Evolutionary conservation across 148 eudicot genomes (phyloP), one percentile per base, ranked within the genome.

Genomic region (Oxyria digyna): DNA sequence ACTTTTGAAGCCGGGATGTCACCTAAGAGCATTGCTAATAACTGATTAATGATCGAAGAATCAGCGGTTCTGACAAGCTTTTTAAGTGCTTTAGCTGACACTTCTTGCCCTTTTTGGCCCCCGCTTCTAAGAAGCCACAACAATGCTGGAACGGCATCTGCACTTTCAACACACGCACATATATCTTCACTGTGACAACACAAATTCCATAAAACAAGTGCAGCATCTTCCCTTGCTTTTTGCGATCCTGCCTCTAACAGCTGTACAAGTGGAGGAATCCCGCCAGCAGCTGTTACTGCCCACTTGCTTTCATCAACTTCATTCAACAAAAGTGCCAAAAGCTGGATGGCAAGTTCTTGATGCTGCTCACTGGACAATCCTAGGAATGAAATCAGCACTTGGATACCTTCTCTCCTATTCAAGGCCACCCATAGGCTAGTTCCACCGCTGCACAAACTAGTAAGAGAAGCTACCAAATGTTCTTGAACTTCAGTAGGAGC

Each of bases 271-370:
- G 93, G 97, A 40, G 97, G 97, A 71, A 91, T 91, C 42, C 97
- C 97, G 41, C 97, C 94, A 33, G 97, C 91, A 0, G 97, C 97
- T 62, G 97, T 91, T 54, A 87, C 85, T 32, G 97, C 94, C 97
- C 97, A 91, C 74, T 87, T 91, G 81, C 94, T 91, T 63, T 91
- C 97, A 74, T 85, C 91, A 72, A 82, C 83, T 76, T 85, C 87
- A 70, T 86, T 82, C 7, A 85, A 75, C 72, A 91, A 81, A 64
- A 91, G 77, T 29, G 79, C 76, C 37, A 91, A 79, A 77, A 91
- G 71, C 70, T 80, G 80, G 69, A 87, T 85, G 50, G 91, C 87
- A 76, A 78, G 86, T 74, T 87, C 97, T 75, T 90, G 96, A 80
- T 90, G 87, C 73, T 87, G 85, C 77, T 90, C 96, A 70, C 87